Evolutionary conservation across 768 basidiomycete species (phyloP).

Genomic region (Leucosporidium creatinivorum): DNA sequence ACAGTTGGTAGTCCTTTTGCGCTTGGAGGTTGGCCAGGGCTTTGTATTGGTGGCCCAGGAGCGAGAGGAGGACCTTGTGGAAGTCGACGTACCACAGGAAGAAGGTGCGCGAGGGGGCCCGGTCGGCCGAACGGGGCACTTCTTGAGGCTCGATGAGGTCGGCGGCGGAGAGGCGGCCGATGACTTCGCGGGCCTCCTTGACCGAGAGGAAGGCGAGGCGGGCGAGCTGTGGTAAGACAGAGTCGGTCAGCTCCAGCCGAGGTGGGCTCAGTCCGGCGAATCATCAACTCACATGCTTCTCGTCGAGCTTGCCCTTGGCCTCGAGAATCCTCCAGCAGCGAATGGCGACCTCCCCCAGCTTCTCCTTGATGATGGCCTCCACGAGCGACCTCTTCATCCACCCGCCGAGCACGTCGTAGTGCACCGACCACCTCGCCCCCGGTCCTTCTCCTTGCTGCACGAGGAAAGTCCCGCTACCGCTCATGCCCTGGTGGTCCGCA

Average conservation of each 20-base stretch:
- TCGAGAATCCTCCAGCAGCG: conserved; percentile 70
- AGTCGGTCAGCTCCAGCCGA: no score
- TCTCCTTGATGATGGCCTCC: conserved; percentile 71
- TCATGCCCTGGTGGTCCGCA: conserved; percentile 17
- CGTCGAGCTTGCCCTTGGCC: conserved; percentile 83
- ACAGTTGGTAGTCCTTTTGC: conserved; percentile 65
- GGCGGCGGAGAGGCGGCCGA: conserved; percentile 70
- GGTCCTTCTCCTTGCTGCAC: conserved; percentile 44
- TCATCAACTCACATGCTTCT: conserved; percentile 78
- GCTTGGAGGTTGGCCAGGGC: conserved; percentile 76
- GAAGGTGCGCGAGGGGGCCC: conserved; percentile 78
- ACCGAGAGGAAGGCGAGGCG: conserved; percentile 88
- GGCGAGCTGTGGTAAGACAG: conserved; percentile 66
- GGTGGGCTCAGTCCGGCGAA: no score
- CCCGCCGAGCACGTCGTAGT: conserved; percentile 64
- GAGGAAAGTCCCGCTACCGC: conserved; percentile 17
- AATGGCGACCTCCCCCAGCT: conserved; percentile 73
- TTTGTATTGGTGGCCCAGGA: conserved; percentile 76
- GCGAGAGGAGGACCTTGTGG: conserved; percentile 66
- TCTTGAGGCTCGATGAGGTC: conserved; percentile 85
- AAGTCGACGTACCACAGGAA: conserved; percentile 94
- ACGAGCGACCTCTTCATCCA: conserved; percentile 63
- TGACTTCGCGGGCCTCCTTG: conserved; percentile 72
- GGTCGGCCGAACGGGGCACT: conserved; percentile 81
- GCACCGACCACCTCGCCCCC: conserved; percentile 46